A percentile compares a stretch with the other conserved stretches of the same genome.
phyloP scores from a whole-genome alignment of 225 moss, liverwort and hornwort species.

The Lunularia cruciata region DNA sequence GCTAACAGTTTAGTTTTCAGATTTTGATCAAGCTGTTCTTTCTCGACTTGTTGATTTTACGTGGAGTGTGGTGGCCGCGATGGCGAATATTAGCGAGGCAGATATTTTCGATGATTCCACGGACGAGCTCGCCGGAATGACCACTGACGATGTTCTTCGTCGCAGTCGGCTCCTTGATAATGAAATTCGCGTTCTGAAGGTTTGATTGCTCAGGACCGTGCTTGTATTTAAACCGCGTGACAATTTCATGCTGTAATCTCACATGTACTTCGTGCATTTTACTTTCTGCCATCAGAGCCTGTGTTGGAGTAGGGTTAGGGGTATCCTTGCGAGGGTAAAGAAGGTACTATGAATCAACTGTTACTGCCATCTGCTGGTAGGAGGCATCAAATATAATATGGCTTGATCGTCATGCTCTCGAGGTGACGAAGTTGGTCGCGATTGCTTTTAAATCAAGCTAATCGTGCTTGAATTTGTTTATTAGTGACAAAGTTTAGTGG shows the following conservation, averaged over 20 bases:
- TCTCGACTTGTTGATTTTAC: no score
- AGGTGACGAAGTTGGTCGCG: not conserved
- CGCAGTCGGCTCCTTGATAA: slow-evolving; percentile 84
- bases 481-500: not conserved
- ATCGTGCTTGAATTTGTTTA: not conserved
- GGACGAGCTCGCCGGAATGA: slow-evolving; percentile 82
- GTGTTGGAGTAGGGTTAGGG: not conserved
- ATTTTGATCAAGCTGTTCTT: no score
- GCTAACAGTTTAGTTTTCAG: no score
- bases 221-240: no score
- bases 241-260: not conserved
- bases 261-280: not conserved
- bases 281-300: not conserved
- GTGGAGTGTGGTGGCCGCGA: slow-evolving; percentile 30
- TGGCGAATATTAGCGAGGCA: slow-evolving; percentile 62
- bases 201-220: slow-evolving; percentile 16
- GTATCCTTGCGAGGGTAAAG: not conserved
- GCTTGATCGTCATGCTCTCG: not conserved
- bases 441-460: not conserved
- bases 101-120: slow-evolving; percentile 88
- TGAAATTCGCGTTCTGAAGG: slow-evolving; percentile 88
- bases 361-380: not conserved
- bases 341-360: no score
- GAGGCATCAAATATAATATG: not conserved
- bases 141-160: slow-evolving; percentile 71